Evolutionary conservation across 2,329 filamentous ascomycete species (phyloP).

Genomic region (Plenodomus biglobosus): DNA sequence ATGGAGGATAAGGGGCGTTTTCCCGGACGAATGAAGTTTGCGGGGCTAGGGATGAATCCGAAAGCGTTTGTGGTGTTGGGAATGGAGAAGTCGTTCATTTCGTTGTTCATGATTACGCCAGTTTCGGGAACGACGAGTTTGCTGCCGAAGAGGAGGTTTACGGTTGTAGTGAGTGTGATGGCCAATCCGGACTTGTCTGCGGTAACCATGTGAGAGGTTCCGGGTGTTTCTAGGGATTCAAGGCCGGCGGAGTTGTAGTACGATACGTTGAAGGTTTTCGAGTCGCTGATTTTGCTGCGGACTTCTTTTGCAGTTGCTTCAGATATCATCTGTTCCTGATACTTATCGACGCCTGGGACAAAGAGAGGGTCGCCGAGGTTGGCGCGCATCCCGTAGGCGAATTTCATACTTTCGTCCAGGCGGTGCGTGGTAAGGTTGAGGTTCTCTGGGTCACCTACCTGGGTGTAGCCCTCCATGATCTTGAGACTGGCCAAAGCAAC

Average conservation of each 20-base stretch:
- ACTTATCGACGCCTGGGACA: constrained; percentile 62
- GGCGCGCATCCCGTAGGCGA: constrained; percentile 77
- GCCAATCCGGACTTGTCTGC: constrained; percentile 74
- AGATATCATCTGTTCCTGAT: constrained; percentile 69
- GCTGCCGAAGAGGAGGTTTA: constrained; percentile 85
- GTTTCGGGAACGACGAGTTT: constrained; percentile 77
- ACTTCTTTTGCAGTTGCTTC: constrained; percentile 61
- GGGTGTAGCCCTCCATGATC: constrained; percentile 74
- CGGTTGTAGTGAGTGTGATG: constrained; percentile 79
- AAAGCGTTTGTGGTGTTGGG: constrained; percentile 77
- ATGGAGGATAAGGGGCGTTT: constrained; percentile 86
- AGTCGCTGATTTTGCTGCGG: constrained; percentile 69
- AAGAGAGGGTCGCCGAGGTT: constrained; percentile 81
- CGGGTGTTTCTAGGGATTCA: constrained; percentile 69
- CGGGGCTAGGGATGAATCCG: constrained; percentile 75
- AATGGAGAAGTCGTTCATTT: constrained; percentile 69
- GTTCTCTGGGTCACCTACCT: constrained; percentile 59
- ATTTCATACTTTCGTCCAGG: constrained; percentile 84
- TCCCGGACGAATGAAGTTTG: constrained; percentile 77
- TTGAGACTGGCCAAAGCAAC: constrained; percentile 78
- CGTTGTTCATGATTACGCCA: constrained; percentile 71
- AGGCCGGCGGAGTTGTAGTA: constrained; percentile 71
- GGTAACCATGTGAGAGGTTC: constrained; percentile 72
- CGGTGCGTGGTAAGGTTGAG: constrained; percentile 75
- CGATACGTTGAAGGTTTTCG: constrained; percentile 68